Evolutionary conservation across 2,329 filamentous ascomycete species (phyloP), one percentile per base, ranked within the genome.

Genomic region (Tolypocladium pustulatum): DNA sequence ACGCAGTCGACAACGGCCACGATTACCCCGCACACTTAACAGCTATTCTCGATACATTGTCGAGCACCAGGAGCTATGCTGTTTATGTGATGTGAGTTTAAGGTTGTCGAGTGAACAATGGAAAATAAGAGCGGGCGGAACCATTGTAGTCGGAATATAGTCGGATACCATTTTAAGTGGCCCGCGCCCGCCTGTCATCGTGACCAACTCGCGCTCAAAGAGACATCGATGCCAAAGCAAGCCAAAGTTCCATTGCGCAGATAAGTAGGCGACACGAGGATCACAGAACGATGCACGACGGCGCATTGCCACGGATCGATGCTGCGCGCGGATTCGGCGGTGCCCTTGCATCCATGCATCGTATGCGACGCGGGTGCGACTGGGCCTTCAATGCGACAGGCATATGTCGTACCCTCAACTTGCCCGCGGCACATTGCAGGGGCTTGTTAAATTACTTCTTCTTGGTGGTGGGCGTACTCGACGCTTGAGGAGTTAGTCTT

Each of bases 131-230:
- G 30, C 32, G 30, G 4, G 10, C 10, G 13, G 57, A 32, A 41
- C 62, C 61, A 59, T 64, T 64, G 59, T 59, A 54, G 57, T 64
- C 63, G 63, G 63, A 22, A 63, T 61, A 64, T 64, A 34, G 57
- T 64, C 63, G 63, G 63, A 52, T 65, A 64, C 57, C 57, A 58
- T 58, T 58, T 61, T 61, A 20, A 8, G 30, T n/a, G 9, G 15
- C 27, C 8, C 13, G 6, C 25, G 8, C 13, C 43, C 5, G 9
- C 49, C 15, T 17, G 22, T 3, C 7, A 12, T 1, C 8, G 15
- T 32, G 46, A 32, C 46, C 46, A 20, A 7, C 46, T 27, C 22
- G 15, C 12, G 1, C 43, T 27, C 22, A 17, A 3, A 34, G 8
- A 3, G 27, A n/a, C 46, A n/a, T n/a, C 27, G 13, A 52, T 6